phyloP scores from a whole-genome alignment of 768 basidiomycete species.

The Amanita polypyramis region DNA sequence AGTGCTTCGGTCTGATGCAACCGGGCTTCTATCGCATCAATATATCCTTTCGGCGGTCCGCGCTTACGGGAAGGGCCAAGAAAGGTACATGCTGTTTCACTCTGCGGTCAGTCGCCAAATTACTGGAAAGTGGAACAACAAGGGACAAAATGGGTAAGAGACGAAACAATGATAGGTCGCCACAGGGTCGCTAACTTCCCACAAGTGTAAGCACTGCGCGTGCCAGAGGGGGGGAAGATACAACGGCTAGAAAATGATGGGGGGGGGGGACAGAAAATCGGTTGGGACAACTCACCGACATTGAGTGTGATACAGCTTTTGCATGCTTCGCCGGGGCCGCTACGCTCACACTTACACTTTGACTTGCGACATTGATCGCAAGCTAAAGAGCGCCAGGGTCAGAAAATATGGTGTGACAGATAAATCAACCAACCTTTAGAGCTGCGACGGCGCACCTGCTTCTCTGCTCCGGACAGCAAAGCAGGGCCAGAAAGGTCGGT shows the following conservation, averaged over 20 bases:
- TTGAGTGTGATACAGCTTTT: slow-evolving; percentile 67
- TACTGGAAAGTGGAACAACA: not conserved
- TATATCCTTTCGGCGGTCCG: slow-evolving; percentile 89
- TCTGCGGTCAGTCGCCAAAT: not conserved
- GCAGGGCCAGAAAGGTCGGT: slow-evolving; percentile 13
- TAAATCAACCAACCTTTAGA: slow-evolving; percentile 47
- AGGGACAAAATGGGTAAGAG: not conserved
- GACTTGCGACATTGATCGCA: slow-evolving; percentile 87
- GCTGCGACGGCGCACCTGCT: slow-evolving; percentile 58
- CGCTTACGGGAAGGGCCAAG: slow-evolving; percentile 73
- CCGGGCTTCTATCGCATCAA: slow-evolving; percentile 87
- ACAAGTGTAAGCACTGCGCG: not conserved
- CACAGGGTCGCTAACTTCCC: not conserved
- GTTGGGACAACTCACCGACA: slow-evolving; percentile 20
- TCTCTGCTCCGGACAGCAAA: slow-evolving; percentile 11
- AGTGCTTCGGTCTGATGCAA: slow-evolving; percentile 88
- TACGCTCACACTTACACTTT: slow-evolving; percentile 82
- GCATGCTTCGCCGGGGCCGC: slow-evolving; percentile 51
- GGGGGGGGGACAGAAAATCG: too few species aligned
- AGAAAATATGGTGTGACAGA: not conserved
- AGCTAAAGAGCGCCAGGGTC: slow-evolving; percentile 28
- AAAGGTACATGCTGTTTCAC: slow-evolving; percentile 56
- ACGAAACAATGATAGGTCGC: not conserved
- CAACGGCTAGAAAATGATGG: too few species aligned
- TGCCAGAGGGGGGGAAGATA: too few species aligned